phyloP scores from a whole-genome alignment of 2,329 filamentous ascomycete species.

The Penicillium sp. region DNA sequence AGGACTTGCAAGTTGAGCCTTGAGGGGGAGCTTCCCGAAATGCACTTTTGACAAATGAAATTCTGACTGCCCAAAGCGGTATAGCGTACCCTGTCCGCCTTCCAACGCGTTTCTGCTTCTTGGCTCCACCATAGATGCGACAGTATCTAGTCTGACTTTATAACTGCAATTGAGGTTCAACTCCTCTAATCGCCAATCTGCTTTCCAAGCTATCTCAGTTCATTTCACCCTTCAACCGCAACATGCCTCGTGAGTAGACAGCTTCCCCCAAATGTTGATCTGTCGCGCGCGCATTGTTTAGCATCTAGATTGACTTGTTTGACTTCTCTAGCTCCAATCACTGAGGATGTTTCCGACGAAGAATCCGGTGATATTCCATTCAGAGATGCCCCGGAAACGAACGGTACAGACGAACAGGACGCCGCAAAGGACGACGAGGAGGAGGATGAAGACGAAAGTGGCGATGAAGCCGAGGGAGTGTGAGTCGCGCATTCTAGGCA shows the following conservation, averaged over 20 bases:
- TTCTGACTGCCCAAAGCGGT: constrained; percentile 38
- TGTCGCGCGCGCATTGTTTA: constrained; percentile 7
- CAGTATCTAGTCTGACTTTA: background rate
- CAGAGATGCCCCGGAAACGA: constrained; percentile 29
- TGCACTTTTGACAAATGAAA: constrained; percentile 40
- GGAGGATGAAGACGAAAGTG: constrained; percentile 18
- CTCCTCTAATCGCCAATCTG: constrained; percentile 29
- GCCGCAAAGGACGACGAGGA: constrained; percentile 16
- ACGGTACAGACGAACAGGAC: constrained; percentile 15
- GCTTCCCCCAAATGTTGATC: constrained; percentile 5
- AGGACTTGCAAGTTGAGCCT: constrained; percentile 16
- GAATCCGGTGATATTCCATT: constrained; percentile 43
- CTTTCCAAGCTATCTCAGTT: constrained; percentile 30
- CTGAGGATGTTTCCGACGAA: constrained; percentile 36
- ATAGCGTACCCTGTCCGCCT: constrained; percentile 32
- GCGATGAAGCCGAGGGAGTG: constrained; percentile 35
- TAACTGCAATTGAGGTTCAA: constrained; percentile 3
- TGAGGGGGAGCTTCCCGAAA: constrained; percentile 35
- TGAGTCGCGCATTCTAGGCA: constrained; percentile 25
- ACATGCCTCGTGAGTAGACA: constrained; percentile 43
- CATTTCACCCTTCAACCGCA: constrained; percentile 24
- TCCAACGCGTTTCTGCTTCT: constrained; percentile 26
- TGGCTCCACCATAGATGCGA: constrained; percentile 5
- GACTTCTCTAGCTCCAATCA: constrained; percentile 26
- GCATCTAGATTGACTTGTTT: constrained; percentile 15